Base-by-base conservation (phyloP, 305 asterid genomes). In the Coffea humblotiana region DNA sequence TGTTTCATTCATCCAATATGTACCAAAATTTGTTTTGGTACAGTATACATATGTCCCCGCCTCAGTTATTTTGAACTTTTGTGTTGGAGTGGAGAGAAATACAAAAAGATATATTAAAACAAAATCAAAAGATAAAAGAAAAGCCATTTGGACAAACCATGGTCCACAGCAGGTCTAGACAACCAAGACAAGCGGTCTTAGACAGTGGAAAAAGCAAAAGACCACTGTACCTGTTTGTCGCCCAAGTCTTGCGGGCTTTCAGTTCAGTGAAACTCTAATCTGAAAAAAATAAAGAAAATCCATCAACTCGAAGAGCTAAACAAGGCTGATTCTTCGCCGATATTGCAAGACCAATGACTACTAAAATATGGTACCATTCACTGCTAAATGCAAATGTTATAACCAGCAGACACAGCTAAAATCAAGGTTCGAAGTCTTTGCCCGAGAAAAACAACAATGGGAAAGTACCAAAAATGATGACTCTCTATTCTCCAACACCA, bases 291-390 rank as follows among this genome's bases (percentile, higher is more conserved):
- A 40, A 40, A 14, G 35, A 15, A 94, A 79, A 85, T 83, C 75
- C 83, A 76, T 83, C 83, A 87, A 88, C 86, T 88, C 91, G 96
- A 91, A 82, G 95, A 91, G 97, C 75, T 87, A 92, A 91, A 93
- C 89, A 88, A 85, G 97, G 90, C 97, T 87, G 91, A 92, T 87
- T 93, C 89, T 84, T 86, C 95, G 98, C 94, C 84, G 96, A 85
- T 86, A 78, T 84, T 80, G 87, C 87, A 84, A 89, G 83, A 85
- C 84, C 94, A 81, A 89, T 89, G 87, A 25, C 6, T 65, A 25
- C 14, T 58, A 71, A 74, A 75, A 35, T 82, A 69, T 74, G 70
- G 13, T 74, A 25, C 11, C 73, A 67, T 43, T 40, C 48, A 72
- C 75, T n/a, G 56, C 51, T 15, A 9, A 19, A 32, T 10, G 2